Base-by-base conservation (phyloP, 2,329 filamentous ascomycete genomes). In the Aspergillus quadrilineatus region DNA sequence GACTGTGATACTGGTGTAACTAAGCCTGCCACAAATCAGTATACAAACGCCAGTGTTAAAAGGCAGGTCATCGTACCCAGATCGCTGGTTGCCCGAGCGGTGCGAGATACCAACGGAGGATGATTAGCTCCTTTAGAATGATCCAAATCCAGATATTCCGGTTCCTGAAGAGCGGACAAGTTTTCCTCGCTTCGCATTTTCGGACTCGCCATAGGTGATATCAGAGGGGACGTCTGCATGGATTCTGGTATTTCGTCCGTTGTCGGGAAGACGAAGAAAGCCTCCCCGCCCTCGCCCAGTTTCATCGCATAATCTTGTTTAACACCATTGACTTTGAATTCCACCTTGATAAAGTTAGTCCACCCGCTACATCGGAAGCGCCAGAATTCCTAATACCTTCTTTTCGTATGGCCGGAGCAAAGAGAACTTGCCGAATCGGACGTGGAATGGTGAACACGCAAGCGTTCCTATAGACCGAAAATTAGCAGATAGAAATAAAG, bases 221-320 rank as follows among this genome's bases (percentile, higher is more conserved):
- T 89, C 51, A 97, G 80, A 34, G 94, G 94, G 47, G 93, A 97
- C 1, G 94, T 99, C 77, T 97, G 94, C 69, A 97, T 79, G 55
- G 89, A 90, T 72, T 90, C 89, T n/a, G 94, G 94, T 57, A 99
- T 94, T 67, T 86, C 88, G 65, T 93, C 90, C 52, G 88, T 89
- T 7, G 94, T 99, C 77, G 97, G 92, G 69, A 99, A 97, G 62
- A 99, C 92, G 75, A 99, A 99, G 78, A 99, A 99, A 28, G 94
- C 94, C 78, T 99, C 94, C 63, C 94, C 94, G 51, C 91, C 94
- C 72, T 99, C 94, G 44, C 94, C 94, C 17, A 99, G 83, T 78
- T 99, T 99, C 94, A 99, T 99, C 46, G 94, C 87, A 79, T 96
- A 97, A 64, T 94, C 83, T 73, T 96, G 92, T 76, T 94, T 95